Evolutionary conservation across 352 stramenopile genomes (phyloP), one percentile per base, ranked within the genome.

Genomic region (Pythium inflatum): DNA sequence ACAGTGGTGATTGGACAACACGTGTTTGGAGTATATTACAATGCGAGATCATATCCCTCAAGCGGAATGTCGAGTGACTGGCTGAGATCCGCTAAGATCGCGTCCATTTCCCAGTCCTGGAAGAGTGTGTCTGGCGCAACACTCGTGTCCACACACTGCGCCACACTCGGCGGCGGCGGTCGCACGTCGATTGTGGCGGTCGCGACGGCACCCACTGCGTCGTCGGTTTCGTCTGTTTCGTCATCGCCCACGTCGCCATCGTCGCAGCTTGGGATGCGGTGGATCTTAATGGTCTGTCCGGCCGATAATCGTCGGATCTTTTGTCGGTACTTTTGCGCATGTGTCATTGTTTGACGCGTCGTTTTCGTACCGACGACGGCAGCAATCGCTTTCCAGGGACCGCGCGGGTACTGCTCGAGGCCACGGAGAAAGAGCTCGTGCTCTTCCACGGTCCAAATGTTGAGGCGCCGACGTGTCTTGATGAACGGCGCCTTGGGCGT

Each of bases 371-470:
- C 38, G 30, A 63, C 56, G 3, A 63, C 40, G 20, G 41, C 56
- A 5, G 56, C 56, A 20, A 63, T 48, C 5, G 56, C 27, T 33
- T 63, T 63, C 56, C 56, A 63, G 16, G 56, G 56, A 28, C 56
- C 56, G 16, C 43, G 56, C 16, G 56, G 56, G 27, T 53, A 53
- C 25, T 24, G 13, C 20, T 63, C 79, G 49, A 89, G 77, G 1
- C 77, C 79, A 0, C 75, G 48, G 14, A 87, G 62, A 56, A 89
- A 89, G 28, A 78, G 77, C 31, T 77, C 81, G 57, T 89, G 81
- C 54, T 88, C 80, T 24, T 87, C 78, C 24, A 74, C 71, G 27
- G 76, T 80, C 80, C 80, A 82, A n/a, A 63, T 41, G 56, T 64
- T 64, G 40, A 56, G 57, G 20, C 57, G 57, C n/a, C 56, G 41